Evolutionary conservation across 352 stramenopile genomes (phyloP), one percentile per base, ranked within the genome.

Genomic region (Globisporangium emineosum): DNA sequence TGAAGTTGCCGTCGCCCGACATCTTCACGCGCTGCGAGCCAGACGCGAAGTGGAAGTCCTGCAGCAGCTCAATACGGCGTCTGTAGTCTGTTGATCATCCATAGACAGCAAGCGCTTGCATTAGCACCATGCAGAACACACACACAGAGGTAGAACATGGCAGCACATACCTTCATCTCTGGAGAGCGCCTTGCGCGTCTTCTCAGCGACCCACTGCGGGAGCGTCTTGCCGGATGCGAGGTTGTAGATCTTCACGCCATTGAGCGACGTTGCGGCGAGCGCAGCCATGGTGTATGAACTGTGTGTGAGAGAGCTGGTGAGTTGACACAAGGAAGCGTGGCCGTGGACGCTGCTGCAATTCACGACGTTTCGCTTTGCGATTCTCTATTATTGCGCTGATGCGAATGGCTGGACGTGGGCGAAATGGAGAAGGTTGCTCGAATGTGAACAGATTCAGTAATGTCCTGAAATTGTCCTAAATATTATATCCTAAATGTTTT

Each of bases 41-140:
- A 35, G 94, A 92, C 4, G 90, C 87, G 71, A 99, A 99, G 73
- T 99, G 91, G 72, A 99, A 99, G 71, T 99, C 98, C 86, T 99
- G 97, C 64, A 99, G 86, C 21, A 99, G 76, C 70, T 99, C 97
- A 37, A 99, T 96, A 40, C 98, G 88, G 52, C 92, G 89, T 37
- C 96, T 82, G 68, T 95, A 96, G 65, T 94, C 88, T 76, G 45
- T 37, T 17, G 15, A 29, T 57, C 5, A 29, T 25, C 17, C 25
- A 63, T 6, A 7, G 12, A 50, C 40, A 60, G 17, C 23, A 45
- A 77, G 65, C 47, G 72, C 66, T 49, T 76, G 75, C 29, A 59
- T 65, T 37, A 79, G 64, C n/a, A 70, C 66, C 59, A 17, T 15
- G 10, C 33, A 40, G 33, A 13, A 68, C 75, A 43, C 3, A 9